phyloP scores from a whole-genome alignment of 805 yeast genomes.

The Saccharomycopsis fermentans region DNA sequence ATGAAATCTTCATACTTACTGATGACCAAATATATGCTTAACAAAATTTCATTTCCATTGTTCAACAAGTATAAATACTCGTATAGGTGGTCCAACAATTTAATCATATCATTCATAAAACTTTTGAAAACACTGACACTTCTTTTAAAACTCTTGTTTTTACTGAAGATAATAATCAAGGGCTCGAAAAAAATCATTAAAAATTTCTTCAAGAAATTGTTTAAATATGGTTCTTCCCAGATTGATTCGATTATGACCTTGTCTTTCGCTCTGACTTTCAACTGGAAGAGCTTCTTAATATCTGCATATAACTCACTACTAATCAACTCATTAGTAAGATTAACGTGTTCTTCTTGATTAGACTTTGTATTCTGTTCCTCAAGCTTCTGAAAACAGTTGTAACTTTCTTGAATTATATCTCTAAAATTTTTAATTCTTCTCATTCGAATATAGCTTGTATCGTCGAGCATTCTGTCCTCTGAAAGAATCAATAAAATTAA shows the following conservation, averaged over 20 bases:
- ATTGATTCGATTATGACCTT: slow-evolving; percentile 63
- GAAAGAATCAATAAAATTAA: slow-evolving; percentile 5
- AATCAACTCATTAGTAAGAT: background rate
- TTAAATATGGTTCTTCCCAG: slow-evolving; percentile 80
- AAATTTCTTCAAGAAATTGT: slow-evolving; percentile 63
- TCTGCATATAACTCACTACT: slow-evolving; percentile 5
- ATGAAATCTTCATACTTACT: slow-evolving; percentile 63
- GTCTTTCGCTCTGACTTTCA: slow-evolving; percentile 42
- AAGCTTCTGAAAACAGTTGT: background rate
- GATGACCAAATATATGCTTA: slow-evolving; percentile 52
- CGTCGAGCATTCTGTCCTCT: background rate
- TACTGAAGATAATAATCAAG: slow-evolving; percentile 49
- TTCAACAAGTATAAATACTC: slow-evolving; percentile 37
- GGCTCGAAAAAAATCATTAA: slow-evolving; percentile 69
- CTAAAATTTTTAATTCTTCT: background rate
- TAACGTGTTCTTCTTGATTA: background rate
- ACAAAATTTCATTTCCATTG: slow-evolving; percentile 55
- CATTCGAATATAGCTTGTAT: background rate
- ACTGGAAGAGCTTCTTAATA: slow-evolving; percentile 10
- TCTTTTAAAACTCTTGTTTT: slow-evolving; percentile 52
- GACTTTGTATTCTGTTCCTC: background rate
- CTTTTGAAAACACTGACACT: slow-evolving; percentile 54
- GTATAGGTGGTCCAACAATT: slow-evolving; percentile 39
- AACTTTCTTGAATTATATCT: background rate
- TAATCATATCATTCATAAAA: slow-evolving; percentile 59